Conservation (phyloP, 179 eudicot genomes). For the Silene coronaria region DNA sequence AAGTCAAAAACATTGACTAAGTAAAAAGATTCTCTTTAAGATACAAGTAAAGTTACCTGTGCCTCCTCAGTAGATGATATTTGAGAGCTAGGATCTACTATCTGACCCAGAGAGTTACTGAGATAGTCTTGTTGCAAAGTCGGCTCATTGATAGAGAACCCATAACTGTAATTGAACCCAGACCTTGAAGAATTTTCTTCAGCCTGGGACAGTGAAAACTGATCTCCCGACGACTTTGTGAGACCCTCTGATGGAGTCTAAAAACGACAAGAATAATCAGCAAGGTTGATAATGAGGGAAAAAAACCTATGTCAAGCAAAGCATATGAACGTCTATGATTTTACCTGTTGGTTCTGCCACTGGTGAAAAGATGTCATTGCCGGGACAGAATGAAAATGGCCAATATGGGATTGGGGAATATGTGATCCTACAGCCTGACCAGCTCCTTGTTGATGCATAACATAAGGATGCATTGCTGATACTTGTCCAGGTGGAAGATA, state of each 20-base stretch:
- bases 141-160: constrained; percentile 52
- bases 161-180: constrained; percentile 46
- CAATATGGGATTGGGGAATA: constrained; percentile 52
- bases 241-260: constrained; percentile 56
- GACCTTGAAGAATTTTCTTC: constrained; percentile 46
- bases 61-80: constrained; percentile 42
- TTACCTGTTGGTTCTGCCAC: constrained; percentile 78
- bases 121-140: constrained; percentile 42
- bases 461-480: constrained; percentile 72
- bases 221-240: constrained; percentile 42
- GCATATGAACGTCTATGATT: constrained; percentile 13
- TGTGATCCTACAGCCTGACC: constrained; percentile 57
- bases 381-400: constrained; percentile 59
- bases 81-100: constrained; percentile 34
- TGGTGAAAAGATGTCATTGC: constrained; percentile 50
- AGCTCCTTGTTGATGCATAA: constrained; percentile 77
- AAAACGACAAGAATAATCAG: constrained; percentile 13
- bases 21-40: background rate
- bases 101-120: constrained; percentile 39
- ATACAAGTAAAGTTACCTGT: constrained; percentile 34
- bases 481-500: constrained; percentile 73
- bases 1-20: background rate
- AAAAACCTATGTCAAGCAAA: background rate
- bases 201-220: constrained; percentile 40
- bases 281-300: background rate